These are phyloP conservation scores for Penicillium rolfsii DNA, from an alignment of 2,329 filamentous ascomycete genomes.

Conservation along the genomic window DNA sequence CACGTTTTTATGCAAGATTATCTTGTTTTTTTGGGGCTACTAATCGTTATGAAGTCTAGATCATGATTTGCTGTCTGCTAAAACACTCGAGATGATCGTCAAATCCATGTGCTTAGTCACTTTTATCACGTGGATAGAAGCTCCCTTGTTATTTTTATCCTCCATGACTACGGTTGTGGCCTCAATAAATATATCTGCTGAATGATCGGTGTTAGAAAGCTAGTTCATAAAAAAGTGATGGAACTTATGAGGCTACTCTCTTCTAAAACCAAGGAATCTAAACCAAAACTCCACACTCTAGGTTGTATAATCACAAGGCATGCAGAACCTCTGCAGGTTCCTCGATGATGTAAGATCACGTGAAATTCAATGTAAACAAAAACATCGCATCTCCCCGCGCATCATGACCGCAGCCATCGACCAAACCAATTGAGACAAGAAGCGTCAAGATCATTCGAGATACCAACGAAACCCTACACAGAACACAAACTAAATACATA, in stretches of 20 bases:
- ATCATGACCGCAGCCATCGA: too few relatives aligned
- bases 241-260: too few relatives aligned
- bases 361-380: neutral
- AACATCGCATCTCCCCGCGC: neutral
- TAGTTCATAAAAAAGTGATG: too few relatives aligned
- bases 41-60: neutral
- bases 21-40: neutral
- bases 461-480: neutral
- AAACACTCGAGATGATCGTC: neutral
- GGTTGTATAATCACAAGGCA: neutral
- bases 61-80: neutral
- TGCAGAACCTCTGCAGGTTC: neutral
- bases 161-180: too few relatives aligned
- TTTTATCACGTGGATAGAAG: neutral
- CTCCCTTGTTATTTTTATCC: too few relatives aligned
- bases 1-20: neutral
- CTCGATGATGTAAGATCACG: slow-evolving; percentile 6
- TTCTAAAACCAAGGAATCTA: too few relatives aligned
- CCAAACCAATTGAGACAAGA: neutral
- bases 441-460: neutral
- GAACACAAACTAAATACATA: too few relatives aligned
- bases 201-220: too few relatives aligned
- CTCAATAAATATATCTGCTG: too few relatives aligned
- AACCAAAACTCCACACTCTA: too few relatives aligned
- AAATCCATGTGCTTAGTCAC: neutral